Percentiles rank a stretch among this genome's conserved stretches.
These are phyloP conservation scores for Aquilaria yunnanensis DNA, from an alignment of 345 rosid species.

Conservation along the genomic window DNA sequence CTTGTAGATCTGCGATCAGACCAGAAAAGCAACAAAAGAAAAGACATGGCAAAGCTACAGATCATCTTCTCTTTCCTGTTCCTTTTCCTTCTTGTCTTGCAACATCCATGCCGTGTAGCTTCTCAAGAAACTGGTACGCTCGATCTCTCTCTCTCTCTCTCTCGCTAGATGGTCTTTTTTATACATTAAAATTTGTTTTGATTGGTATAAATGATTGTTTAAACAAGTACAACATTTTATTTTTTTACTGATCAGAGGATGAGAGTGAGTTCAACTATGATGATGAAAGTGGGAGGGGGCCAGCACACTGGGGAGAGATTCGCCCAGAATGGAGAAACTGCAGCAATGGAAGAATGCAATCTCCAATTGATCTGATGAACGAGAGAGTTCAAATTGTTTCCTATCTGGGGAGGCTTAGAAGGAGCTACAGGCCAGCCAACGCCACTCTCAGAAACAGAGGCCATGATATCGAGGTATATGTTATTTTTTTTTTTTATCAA, in stretches of 20 bases:
- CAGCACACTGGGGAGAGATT: constrained; percentile 63
- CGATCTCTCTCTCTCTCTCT: neutral
- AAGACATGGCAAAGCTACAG: constrained; percentile 20
- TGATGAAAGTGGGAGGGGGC: constrained; percentile 34
- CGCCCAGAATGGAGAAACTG: constrained; percentile 58
- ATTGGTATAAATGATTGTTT: neutral
- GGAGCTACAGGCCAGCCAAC: constrained; percentile 42
- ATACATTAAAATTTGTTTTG: neutral
- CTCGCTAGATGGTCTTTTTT: too few relatives aligned
- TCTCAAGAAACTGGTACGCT: constrained; percentile 42
- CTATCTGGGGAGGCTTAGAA: constrained; percentile 39
- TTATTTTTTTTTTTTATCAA: neutral
- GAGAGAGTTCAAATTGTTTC: constrained; percentile 49
- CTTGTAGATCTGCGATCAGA: neutral
- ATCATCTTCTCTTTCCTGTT: constrained; percentile 14
- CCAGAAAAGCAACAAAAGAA: too few relatives aligned
- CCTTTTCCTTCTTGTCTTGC: constrained; percentile 19
- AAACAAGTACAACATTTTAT: neutral
- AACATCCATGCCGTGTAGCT: constrained; percentile 1
- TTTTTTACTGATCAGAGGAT: constrained; percentile 36
- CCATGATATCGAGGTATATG: constrained; percentile 72
- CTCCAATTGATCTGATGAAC: constrained; percentile 66
- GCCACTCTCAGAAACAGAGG: constrained; percentile 76
- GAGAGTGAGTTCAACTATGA: constrained; percentile 56
- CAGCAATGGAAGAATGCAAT: constrained; percentile 66